phyloP scores from a whole-genome alignment of 257 asterid genomes.

The Nicotiana attenuata region DNA sequence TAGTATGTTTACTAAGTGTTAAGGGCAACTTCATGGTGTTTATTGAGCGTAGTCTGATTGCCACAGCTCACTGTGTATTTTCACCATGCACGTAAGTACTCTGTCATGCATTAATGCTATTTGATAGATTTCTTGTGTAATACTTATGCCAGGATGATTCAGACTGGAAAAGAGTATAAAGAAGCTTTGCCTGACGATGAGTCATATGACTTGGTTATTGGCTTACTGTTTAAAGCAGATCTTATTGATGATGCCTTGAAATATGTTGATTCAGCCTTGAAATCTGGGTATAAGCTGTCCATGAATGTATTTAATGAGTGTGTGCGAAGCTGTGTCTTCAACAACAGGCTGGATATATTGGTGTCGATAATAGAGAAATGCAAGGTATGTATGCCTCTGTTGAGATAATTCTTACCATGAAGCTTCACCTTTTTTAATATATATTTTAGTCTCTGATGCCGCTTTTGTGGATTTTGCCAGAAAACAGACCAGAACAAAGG shows the following conservation, averaged over 20 bases:
- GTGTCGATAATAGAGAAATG: conserved; percentile 76
- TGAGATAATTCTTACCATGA: background rate
- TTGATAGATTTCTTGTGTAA: conserved; percentile 25
- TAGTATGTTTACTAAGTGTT: background rate
- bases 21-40: background rate
- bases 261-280: conserved; percentile 52
- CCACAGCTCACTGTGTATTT: background rate
- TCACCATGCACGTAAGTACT: background rate
- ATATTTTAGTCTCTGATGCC: conserved; percentile 5
- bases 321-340: conserved; percentile 40
- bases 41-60: background rate
- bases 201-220: conserved; percentile 69
- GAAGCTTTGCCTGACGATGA: conserved; percentile 80
- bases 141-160: conserved; percentile 70
- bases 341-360: conserved; percentile 56
- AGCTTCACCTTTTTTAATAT: conserved; percentile 2
- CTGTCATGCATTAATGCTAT: conserved; percentile 10
- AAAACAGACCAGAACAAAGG: conserved; percentile 86
- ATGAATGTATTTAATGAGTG: conserved; percentile 45
- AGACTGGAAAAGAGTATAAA: conserved; percentile 53
- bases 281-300: conserved; percentile 63
- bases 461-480: conserved; percentile 40
- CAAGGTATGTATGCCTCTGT: conserved; percentile 49
- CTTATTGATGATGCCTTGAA: conserved; percentile 64
- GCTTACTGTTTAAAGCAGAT: conserved; percentile 54